Base-by-base conservation (phyloP, 2,329 filamentous ascomycete genomes). In the Colletotrichum higginsianum region DNA sequence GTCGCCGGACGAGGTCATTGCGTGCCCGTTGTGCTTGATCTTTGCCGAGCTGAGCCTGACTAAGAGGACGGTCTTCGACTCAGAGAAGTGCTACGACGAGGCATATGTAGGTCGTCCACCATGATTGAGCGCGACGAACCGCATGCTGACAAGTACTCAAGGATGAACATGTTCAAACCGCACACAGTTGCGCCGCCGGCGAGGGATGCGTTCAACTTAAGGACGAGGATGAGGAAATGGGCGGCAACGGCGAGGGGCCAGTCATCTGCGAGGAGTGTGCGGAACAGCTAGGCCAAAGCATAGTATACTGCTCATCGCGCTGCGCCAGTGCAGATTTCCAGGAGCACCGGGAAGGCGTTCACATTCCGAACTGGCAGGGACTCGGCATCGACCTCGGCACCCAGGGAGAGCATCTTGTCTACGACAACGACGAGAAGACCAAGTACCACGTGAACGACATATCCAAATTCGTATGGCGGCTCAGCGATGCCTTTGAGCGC, bases 11-110 rank as follows among this genome's bases (percentile, higher is more conserved):
- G 76, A 82, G 11, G 81, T 86, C 9, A 67, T 84, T 1, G 82
- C 83, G 6, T 88, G 86, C 62, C 78, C 82, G 2, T 61, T 86
- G 7, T 88, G 86, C 75, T 83, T 87, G 73, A 76, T 84, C n/a
- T 76, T 85, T 2, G 72, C 77, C 13, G 78, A 83, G 49, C 79
- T 83, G 69, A 82, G 82, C 15, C 78, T 83, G 4, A 72, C 72
- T 12, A 76, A 78, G 61, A 78, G 84, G 66, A 83, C 82, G 2
- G 77, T 86, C 9, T 88, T 86, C 73, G 87, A 86, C 75, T 85
- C 84, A 1, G 79, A 83, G 8, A 78, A 78, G 30, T 87, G 85
- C 73, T 79, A 79, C 38, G 77, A 80, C 8, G 78, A 80, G 49
- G 82, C 81, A 61, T 81, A 84, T 60, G 86, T 87, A 77, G 76